phyloP scores from a whole-genome alignment of 164 flowering plant genomes.

The Chimonanthus salicifolius region DNA sequence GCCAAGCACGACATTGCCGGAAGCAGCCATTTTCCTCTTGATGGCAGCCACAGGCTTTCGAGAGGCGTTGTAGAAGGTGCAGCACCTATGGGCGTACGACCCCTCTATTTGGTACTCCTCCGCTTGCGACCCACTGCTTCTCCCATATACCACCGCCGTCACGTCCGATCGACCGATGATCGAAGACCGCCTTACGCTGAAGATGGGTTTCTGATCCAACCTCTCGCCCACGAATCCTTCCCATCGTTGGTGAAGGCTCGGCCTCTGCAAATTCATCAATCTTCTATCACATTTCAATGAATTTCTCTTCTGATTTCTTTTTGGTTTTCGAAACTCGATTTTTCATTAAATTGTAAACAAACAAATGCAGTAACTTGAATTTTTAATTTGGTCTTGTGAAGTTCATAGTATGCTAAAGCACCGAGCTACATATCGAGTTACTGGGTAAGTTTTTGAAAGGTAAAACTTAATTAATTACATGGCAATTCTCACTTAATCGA shows the following conservation, averaged over 20 bases:
- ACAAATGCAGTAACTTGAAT: too few relatives aligned
- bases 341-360: too few relatives aligned
- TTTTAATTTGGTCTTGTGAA: too few relatives aligned
- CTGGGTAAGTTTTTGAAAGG: too few relatives aligned
- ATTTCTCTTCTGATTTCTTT: too few relatives aligned
- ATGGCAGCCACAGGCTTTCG: conserved; percentile 71
- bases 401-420: too few relatives aligned
- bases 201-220: conserved; percentile 60
- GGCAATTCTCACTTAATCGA: too few relatives aligned
- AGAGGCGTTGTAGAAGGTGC: conserved; percentile 35
- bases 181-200: conserved; percentile 83
- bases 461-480: too few relatives aligned
- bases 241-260: conserved; percentile 92
- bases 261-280: conserved; percentile 44
- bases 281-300: too few relatives aligned
- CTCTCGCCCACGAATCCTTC: conserved; percentile 85
- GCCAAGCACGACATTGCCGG: conserved; percentile 66
- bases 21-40: conserved; percentile 65
- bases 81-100: conserved; percentile 46
- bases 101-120: conserved; percentile 90
- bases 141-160: conserved; percentile 62
- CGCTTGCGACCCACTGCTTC: conserved; percentile 12
- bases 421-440: too few relatives aligned
- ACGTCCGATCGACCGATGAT: conserved; percentile 73
- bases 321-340: too few relatives aligned